These are phyloP conservation scores for Pseudocercospora fuligena DNA, from an alignment of 2,329 filamentous ascomycete genomes.

Conservation along the genomic window DNA sequence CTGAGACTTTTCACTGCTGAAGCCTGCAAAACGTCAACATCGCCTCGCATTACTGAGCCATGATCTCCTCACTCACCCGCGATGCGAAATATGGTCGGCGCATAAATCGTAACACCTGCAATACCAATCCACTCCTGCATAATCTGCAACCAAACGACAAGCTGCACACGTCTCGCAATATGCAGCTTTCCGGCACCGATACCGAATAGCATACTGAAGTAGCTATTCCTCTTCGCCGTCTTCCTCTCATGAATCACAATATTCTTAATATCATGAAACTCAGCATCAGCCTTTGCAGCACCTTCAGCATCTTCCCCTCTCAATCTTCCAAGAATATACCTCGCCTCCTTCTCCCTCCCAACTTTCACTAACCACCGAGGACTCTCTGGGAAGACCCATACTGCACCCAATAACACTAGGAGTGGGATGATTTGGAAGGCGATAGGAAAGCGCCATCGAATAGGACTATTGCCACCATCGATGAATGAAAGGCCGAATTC, in stretches of 20 bases:
- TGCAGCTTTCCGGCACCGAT: conserved; percentile 40
- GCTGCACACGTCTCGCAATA: conserved; percentile 43
- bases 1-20: conserved; percentile 43
- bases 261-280: conserved; percentile 71
- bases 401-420: conserved; percentile 39
- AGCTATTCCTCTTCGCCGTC: conserved; percentile 38
- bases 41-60: neutral
- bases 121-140: conserved; percentile 44
- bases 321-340: conserved; percentile 65
- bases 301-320: conserved; percentile 57
- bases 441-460: conserved; percentile 60
- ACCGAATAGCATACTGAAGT: conserved; percentile 42
- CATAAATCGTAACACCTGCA: conserved; percentile 43
- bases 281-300: conserved; percentile 57
- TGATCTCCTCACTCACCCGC: conserved; percentile 20
- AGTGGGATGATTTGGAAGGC: conserved; percentile 72
- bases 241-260: conserved; percentile 63
- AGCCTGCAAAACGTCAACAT: conserved; percentile 23
- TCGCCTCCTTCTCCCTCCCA: conserved; percentile 69
- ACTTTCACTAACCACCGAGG: conserved; percentile 70
- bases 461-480: conserved; percentile 25
- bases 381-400: conserved; percentile 72
- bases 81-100: conserved; percentile 41
- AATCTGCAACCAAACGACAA: conserved; percentile 49
- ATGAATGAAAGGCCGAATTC: conserved; percentile 40